A percentile compares a stretch with the other conserved stretches of the same genome.
phyloP scores from a whole-genome alignment of 345 rosid species.

The Ceriops decandra region DNA sequence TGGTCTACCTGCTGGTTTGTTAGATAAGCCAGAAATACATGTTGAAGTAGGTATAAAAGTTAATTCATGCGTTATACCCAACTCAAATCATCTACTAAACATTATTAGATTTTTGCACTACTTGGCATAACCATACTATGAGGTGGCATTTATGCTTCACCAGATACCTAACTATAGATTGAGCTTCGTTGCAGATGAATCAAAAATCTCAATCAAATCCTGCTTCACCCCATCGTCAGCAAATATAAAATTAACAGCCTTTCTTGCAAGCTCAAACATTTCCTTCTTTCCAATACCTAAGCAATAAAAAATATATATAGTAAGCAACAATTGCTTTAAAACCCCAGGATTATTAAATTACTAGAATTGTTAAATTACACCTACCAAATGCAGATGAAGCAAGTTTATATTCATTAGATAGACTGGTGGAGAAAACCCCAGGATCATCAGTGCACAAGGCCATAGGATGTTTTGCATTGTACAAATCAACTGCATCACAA shows the following conservation, averaged over 20 bases:
- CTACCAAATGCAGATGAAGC: constrained; percentile 74
- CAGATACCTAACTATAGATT: constrained; percentile 24
- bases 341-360: too few relatives aligned
- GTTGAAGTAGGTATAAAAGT: too few relatives aligned
- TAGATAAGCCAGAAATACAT: too few relatives aligned
- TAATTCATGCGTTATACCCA: too few relatives aligned
- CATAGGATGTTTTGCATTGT: constrained; percentile 67
- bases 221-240: constrained; percentile 62
- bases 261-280: constrained; percentile 59
- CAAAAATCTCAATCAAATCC: constrained; percentile 43
- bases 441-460: constrained; percentile 81
- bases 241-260: constrained; percentile 59
- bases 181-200: constrained; percentile 35
- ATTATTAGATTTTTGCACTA: background rate
- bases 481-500: constrained; percentile 54
- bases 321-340: background rate
- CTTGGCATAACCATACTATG: background rate
- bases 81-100: too few relatives aligned
- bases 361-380: constrained; percentile 12
- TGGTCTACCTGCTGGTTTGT: too few relatives aligned
- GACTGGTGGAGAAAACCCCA: constrained; percentile 83
- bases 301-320: constrained; percentile 20
- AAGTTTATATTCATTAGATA: constrained; percentile 61
- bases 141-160: background rate
- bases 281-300: constrained; percentile 64